phyloP scores from a whole-genome alignment of 805 yeast species.

The Saccharomycopsis vini region DNA sequence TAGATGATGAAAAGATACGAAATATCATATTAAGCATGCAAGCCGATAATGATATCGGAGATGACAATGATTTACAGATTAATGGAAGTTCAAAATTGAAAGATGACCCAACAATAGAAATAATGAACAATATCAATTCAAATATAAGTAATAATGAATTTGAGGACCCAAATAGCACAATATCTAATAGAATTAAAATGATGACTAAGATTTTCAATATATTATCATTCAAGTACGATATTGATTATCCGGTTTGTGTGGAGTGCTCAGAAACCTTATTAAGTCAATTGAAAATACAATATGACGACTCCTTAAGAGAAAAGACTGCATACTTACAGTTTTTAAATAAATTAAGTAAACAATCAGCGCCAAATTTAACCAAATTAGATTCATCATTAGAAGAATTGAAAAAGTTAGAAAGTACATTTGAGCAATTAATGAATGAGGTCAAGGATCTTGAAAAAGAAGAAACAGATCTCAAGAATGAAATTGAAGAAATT shows the following conservation, averaged over 20 bases:
- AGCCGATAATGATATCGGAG: neutral
- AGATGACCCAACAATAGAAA: neutral
- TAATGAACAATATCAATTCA: neutral
- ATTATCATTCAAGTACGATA: conserved; percentile 60
- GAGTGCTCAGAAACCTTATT: conserved; percentile 71
- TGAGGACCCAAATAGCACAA: conserved; percentile 22
- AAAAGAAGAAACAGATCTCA: conserved; percentile 33
- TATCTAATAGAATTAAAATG: conserved; percentile 42
- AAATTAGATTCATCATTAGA: conserved; percentile 22
- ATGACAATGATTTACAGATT: neutral
- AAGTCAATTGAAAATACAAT: conserved; percentile 55
- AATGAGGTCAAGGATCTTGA: conserved; percentile 36
- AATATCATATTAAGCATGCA: conserved; percentile 2
- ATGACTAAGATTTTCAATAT: conserved; percentile 62
- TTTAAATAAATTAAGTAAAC: conserved; percentile 55
- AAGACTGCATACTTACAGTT: conserved; percentile 72
- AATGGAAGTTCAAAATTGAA: too few species aligned
- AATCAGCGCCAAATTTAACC: conserved; percentile 21
- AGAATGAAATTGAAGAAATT: conserved; percentile 35
- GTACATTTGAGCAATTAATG: conserved; percentile 37
- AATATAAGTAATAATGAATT: neutral
- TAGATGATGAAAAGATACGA: conserved; percentile 10
- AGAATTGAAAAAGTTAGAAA: conserved; percentile 22
- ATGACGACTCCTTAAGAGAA: conserved; percentile 66
- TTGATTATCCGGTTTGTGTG: conserved; percentile 80